These are phyloP conservation scores for Nitzschia inconspicua DNA, from an alignment of 108 stramenopile genomes.

Conservation along the genomic window DNA sequence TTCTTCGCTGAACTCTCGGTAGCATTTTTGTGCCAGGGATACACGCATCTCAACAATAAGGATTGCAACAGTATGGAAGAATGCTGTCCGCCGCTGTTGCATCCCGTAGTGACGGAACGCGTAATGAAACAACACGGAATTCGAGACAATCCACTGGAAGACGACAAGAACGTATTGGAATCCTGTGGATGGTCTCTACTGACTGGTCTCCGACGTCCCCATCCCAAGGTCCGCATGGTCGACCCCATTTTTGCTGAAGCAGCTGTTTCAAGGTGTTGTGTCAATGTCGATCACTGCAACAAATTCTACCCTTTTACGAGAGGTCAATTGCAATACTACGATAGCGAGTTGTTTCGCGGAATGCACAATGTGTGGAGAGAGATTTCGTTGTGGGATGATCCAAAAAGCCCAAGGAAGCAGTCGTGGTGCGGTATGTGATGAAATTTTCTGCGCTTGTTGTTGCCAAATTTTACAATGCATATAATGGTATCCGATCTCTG, in stretches of 20 bases:
- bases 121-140: constrained; percentile 6
- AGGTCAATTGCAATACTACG: constrained; percentile 64
- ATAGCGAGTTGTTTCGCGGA: constrained; percentile 47
- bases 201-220: background rate
- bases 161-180: background rate
- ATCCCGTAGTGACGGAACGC: constrained; percentile 51
- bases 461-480: too few relatives aligned
- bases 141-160: background rate
- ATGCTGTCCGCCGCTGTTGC: constrained; percentile 68
- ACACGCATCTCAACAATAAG: constrained; percentile 48
- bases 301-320: constrained; percentile 87
- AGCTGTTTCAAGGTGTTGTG: constrained; percentile 15
- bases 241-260: constrained; percentile 25
- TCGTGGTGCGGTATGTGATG: too few relatives aligned
- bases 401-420: too few relatives aligned
- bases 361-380: constrained; percentile 59
- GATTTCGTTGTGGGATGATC: constrained; percentile 67
- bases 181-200: background rate
- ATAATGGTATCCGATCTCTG: too few relatives aligned
- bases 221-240: too few relatives aligned
- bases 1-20: constrained; percentile 85
- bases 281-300: constrained; percentile 55
- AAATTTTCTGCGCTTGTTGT: too few relatives aligned
- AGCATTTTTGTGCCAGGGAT: constrained; percentile 60
- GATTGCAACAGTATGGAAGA: constrained; percentile 35